Percentiles rank a stretch among this genome's conserved stretches.
Evolutionary conservation across 1,284 basidiomycete genomes (phyloP).

Genomic region (Lignosus rhinocerotis): DNA sequence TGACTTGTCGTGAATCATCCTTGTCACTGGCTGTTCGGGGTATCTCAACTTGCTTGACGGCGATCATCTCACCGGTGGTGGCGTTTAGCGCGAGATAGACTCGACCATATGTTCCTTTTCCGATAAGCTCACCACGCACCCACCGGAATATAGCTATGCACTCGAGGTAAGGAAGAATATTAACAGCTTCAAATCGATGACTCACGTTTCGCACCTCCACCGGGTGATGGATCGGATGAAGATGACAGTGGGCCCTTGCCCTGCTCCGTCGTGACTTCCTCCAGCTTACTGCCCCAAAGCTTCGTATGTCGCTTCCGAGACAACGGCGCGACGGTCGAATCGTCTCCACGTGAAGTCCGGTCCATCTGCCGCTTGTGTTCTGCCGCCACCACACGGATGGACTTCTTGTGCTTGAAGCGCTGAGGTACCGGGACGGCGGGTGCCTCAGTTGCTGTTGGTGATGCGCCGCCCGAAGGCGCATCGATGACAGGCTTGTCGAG

Average conservation of each 20-base stretch:
- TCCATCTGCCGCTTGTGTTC: constrained; percentile 74
- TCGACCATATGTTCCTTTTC: constrained; percentile 94
- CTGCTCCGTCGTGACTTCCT: constrained; percentile 86
- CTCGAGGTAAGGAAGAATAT: constrained; percentile 2
- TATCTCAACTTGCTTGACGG: constrained; percentile 98
- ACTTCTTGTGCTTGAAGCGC: constrained; percentile 72
- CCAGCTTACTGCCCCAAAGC: constrained; percentile 91
- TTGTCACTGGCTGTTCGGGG: constrained; percentile 90
- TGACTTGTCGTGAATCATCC: constrained; percentile 82
- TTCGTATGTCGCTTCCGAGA: constrained; percentile 88
- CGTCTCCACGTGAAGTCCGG: constrained; percentile 53
- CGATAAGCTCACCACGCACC: constrained; percentile 97
- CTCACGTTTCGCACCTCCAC: constrained; percentile 61
- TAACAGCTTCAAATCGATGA: constrained; percentile 20
- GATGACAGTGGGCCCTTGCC: constrained; percentile 48
- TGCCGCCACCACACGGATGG: constrained; percentile 90
- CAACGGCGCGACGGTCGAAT: constrained; percentile 49
- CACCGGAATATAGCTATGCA: constrained; percentile 89
- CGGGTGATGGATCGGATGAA: constrained; percentile 53
- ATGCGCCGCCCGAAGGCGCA: constrained; percentile 73
- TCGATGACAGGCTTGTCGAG: constrained; percentile 96
- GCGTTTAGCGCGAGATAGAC: constrained; percentile 97
- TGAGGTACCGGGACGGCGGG: constrained; percentile 38
- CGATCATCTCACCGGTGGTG: constrained; percentile 99
- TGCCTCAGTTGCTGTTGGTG: constrained; percentile 71